Conservation (phyloP, 768 basidiomycete species). For the Boletus bicolor region DNA sequence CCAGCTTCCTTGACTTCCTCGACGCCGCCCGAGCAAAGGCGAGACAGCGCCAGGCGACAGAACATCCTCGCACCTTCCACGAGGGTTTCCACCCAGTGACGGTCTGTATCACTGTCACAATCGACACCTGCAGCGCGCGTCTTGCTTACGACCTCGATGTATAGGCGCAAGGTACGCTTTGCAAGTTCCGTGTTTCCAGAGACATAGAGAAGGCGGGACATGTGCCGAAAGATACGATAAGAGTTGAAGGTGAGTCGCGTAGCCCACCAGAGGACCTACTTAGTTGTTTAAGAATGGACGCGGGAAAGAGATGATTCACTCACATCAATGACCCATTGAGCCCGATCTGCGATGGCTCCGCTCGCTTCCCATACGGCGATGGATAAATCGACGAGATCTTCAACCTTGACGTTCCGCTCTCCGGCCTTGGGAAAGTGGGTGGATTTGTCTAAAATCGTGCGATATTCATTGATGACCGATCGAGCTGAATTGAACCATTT, state of each 20-base stretch:
- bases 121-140: slow-evolving; percentile 54
- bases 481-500: slow-evolving; percentile 66
- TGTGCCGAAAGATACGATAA: slow-evolving; percentile 77
- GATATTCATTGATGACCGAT: slow-evolving; percentile 68
- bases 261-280: slow-evolving; percentile 88
- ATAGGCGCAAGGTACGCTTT: slow-evolving; percentile 73
- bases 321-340: slow-evolving; percentile 82
- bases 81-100: slow-evolving; percentile 72
- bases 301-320: slow-evolving; percentile 29
- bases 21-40: slow-evolving; percentile 40
- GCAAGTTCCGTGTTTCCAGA: slow-evolving; percentile 61
- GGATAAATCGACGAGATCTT: slow-evolving; percentile 78
- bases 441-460: slow-evolving; percentile 59
- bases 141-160: slow-evolving; percentile 82
- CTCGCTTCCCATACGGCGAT: slow-evolving; percentile 79
- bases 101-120: slow-evolving; percentile 59
- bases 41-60: slow-evolving; percentile 46
- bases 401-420: slow-evolving; percentile 71
- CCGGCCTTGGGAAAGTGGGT: slow-evolving; percentile 83
- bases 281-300: not conserved
- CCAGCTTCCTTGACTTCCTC: slow-evolving; percentile 65
- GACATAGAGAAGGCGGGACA: slow-evolving; percentile 69
- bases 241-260: slow-evolving; percentile 94
- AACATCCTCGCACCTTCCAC: slow-evolving; percentile 78
- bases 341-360: slow-evolving; percentile 58